These are phyloP conservation scores for Petunia axillaris DNA, from an alignment of 257 asterid species.

Conservation along the genomic window DNA sequence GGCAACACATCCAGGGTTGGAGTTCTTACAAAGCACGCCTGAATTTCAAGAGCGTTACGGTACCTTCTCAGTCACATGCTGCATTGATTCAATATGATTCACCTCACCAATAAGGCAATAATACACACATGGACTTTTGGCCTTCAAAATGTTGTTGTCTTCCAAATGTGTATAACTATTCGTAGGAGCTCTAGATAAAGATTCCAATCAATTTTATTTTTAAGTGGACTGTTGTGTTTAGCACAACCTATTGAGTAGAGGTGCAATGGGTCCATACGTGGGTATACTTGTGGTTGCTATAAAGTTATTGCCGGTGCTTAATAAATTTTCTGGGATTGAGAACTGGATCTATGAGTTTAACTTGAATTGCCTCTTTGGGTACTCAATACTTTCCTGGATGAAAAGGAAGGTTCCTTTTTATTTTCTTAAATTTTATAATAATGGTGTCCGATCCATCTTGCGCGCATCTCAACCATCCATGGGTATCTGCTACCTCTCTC, in stretches of 20 bases:
- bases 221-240: neutral
- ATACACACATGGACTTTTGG: conserved; percentile 6
- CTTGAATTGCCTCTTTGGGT: neutral
- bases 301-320: neutral
- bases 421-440: neutral
- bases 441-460: conserved; percentile 17
- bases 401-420: neutral
- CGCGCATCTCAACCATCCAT: neutral
- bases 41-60: conserved; percentile 99
- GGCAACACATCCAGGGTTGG: conserved; percentile 98
- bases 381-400: neutral
- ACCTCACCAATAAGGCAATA: conserved; percentile 9
- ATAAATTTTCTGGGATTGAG: neutral
- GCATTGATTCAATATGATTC: conserved; percentile 17
- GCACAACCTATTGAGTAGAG: too few relatives aligned
- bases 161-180: neutral
- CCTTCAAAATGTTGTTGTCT: neutral
- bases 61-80: conserved; percentile 40
- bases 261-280: too few relatives aligned
- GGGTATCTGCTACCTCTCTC: neutral
- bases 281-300: too few relatives aligned
- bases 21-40: conserved; percentile 97
- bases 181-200: neutral
- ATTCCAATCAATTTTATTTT: neutral
- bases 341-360: neutral